phyloP scores from a whole-genome alignment of 192 early-diverging fungal genomes.

The Jimgerdemannia flammicorona region DNA sequence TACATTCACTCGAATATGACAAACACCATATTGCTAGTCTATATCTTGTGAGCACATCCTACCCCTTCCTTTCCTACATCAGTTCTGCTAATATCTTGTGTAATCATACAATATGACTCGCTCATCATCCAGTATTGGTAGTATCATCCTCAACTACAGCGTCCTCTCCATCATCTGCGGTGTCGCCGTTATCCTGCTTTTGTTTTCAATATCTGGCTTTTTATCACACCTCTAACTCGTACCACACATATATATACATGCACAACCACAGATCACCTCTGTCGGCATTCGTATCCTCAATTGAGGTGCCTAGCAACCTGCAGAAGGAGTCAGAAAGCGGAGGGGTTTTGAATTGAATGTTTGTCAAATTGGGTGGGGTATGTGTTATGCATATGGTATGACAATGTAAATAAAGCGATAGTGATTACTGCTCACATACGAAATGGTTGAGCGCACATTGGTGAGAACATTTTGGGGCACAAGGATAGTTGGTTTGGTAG shows the following conservation, averaged over 20 bases:
- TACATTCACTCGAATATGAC: too few relatives aligned
- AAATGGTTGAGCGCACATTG: too few relatives aligned
- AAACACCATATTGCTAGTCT: conserved; percentile 7
- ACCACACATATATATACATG: not conserved
- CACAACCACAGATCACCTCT: conserved; percentile 7
- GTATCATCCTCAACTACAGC: conserved; percentile 19
- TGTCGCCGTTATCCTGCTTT: not conserved
- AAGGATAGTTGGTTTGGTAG: too few relatives aligned
- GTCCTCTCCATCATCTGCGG: conserved; percentile 17
- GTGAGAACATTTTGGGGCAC: too few relatives aligned
- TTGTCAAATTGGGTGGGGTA: too few relatives aligned
- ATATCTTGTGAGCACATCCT: conserved; percentile 20
- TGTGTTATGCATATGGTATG: too few relatives aligned
- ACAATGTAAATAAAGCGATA: too few relatives aligned
- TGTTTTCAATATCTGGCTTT: too few relatives aligned
- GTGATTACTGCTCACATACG: too few relatives aligned
- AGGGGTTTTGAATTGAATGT: too few relatives aligned
- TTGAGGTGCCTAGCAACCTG: too few relatives aligned
- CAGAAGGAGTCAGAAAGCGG: not conserved
- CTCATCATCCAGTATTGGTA: conserved; percentile 15
- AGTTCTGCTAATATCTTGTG: not conserved
- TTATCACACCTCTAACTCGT: not conserved
- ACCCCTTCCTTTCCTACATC: not conserved
- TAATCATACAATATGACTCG: too few relatives aligned
- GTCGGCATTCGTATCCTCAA: conserved; percentile 22